These are phyloP conservation scores for Rutstroemia sp. DNA, from an alignment of 2,329 filamentous ascomycete species.

Conservation along the genomic window DNA sequence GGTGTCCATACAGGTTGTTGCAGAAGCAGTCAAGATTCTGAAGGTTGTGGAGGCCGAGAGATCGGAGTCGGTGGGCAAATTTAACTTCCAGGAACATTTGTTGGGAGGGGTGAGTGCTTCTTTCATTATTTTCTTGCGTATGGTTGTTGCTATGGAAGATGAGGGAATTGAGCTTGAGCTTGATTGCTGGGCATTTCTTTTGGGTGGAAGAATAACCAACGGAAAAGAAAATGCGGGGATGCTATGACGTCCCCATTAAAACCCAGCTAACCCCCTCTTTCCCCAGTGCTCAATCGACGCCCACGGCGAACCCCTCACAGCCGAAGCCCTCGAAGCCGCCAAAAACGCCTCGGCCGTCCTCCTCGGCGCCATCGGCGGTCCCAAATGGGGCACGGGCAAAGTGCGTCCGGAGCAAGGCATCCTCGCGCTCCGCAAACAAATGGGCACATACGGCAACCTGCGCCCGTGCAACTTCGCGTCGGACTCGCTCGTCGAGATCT, in stretches of 20 bases:
- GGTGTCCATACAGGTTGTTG: conserved; percentile 58
- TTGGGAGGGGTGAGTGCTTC: conserved; percentile 73
- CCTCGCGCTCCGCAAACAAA: conserved; percentile 84
- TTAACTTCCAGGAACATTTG: conserved; percentile 85
- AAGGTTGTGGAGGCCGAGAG: conserved; percentile 67
- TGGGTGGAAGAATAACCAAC: too few relatives aligned
- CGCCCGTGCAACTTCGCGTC: conserved; percentile 94
- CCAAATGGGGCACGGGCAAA: conserved; percentile 84
- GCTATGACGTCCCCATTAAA: not conserved
- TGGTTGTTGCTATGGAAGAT: not conserved
- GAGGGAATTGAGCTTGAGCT: too few relatives aligned
- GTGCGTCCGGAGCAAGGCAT: conserved; percentile 91
- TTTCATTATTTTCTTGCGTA: not conserved
- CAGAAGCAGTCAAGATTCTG: conserved; percentile 81
- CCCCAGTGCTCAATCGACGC: conserved; percentile 79
- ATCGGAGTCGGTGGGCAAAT: conserved; percentile 57
- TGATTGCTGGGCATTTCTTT: too few relatives aligned
- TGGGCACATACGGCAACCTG: conserved; percentile 90
- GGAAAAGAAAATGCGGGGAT: too few relatives aligned
- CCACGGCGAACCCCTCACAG: conserved; percentile 69
- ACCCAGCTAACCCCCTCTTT: not conserved
- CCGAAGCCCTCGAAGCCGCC: conserved; percentile 73
- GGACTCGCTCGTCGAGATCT: conserved; percentile 73
- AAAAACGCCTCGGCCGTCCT: conserved; percentile 84
- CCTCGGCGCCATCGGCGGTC: conserved; percentile 90